Evolutionary conservation across 805 yeast species (phyloP).

Genomic region (Teunomyces funiuensis): DNA sequence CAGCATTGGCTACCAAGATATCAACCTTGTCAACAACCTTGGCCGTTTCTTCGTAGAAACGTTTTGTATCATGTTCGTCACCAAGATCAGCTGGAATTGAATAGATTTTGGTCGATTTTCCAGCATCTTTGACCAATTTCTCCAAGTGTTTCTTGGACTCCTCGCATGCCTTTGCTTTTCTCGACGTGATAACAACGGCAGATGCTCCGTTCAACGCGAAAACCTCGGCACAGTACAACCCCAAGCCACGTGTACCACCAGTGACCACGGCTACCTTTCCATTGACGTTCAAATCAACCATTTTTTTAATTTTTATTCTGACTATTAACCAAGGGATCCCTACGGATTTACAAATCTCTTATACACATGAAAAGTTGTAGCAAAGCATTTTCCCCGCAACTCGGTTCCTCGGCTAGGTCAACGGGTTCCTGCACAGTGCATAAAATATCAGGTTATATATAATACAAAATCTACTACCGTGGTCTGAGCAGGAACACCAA

Average conservation of each 20-base stretch:
- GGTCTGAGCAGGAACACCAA: constrained; percentile 44
- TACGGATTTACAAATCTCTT: no score
- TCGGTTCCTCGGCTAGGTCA: constrained; percentile 5
- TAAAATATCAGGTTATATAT: no score
- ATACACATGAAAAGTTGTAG: neutral
- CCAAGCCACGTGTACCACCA: constrained; percentile 77
- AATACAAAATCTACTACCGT: neutral
- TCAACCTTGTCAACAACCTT: constrained; percentile 48
- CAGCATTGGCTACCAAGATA: constrained; percentile 74
- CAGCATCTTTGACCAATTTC: constrained; percentile 33
- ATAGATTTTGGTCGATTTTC: constrained; percentile 28
- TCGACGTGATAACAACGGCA: constrained; percentile 60
- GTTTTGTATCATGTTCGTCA: constrained; percentile 45
- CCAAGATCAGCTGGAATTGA: constrained; percentile 61
- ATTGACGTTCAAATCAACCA: constrained; percentile 49
- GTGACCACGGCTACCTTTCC: constrained; percentile 69
- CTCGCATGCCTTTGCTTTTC: constrained; percentile 61
- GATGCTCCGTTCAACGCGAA: constrained; percentile 62
- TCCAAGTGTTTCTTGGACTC: constrained; percentile 49
- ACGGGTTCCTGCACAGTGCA: no score
- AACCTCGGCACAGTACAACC: constrained; percentile 65
- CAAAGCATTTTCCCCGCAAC: constrained; percentile 6
- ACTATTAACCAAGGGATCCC: neutral
- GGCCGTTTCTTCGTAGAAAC: constrained; percentile 42
- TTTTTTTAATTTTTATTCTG: constrained; percentile 11